These are phyloP conservation scores for Claviceps sp. DNA, from an alignment of 2,329 filamentous ascomycete species.

Conservation along the genomic window DNA sequence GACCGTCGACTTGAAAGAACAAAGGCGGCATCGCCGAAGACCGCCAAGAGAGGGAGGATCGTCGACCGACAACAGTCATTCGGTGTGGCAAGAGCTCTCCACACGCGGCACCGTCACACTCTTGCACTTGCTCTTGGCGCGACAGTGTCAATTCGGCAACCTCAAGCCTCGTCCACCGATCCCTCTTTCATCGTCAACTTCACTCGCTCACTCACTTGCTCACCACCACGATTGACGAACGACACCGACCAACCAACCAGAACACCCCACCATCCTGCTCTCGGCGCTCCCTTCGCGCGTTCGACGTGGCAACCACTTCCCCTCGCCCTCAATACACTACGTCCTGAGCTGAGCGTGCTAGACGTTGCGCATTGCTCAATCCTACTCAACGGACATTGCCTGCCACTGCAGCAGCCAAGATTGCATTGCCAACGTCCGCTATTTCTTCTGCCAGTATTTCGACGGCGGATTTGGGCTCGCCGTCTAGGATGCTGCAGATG, in stretches of 20 bases:
- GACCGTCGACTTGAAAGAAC: too few species aligned
- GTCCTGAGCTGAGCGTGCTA: background rate
- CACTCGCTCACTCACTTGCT: too few species aligned
- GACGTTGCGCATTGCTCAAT: background rate
- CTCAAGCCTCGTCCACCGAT: too few species aligned
- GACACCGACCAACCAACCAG: background rate
- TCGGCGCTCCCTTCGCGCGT: background rate
- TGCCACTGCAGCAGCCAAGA: background rate
- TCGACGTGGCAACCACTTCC: background rate
- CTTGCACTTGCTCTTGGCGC: background rate
- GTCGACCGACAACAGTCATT: background rate
- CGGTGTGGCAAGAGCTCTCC: background rate
- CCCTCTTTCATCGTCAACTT: too few species aligned
- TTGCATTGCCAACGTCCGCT: slow-evolving; percentile 9
- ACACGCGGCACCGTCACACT: background rate
- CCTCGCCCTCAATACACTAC: background rate
- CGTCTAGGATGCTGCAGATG: slow-evolving; percentile 30
- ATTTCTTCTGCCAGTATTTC: slow-evolving; percentile 5
- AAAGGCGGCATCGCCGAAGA: too few species aligned
- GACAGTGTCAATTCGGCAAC: too few species aligned
- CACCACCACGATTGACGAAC: background rate
- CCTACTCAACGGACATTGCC: background rate
- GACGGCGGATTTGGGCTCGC: slow-evolving; percentile 10
- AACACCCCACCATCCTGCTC: background rate
- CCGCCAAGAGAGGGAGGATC: too few species aligned